phyloP scores from a whole-genome alignment of 1,284 basidiomycete species.

The Mycena citricolor region DNA sequence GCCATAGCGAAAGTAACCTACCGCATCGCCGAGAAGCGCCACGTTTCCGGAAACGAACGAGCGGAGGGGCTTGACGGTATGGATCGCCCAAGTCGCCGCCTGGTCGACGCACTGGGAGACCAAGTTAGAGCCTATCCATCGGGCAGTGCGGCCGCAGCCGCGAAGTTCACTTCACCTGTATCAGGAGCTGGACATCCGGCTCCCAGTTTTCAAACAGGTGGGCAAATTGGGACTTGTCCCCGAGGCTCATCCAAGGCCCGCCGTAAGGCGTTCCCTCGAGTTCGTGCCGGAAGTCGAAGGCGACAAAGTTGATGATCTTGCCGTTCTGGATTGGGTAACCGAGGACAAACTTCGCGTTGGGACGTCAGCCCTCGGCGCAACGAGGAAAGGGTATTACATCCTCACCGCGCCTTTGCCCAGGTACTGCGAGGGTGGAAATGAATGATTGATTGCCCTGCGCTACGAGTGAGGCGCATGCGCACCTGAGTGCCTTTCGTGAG shows the following conservation, averaged over 20 bases:
- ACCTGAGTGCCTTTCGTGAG: slow-evolving; percentile 38
- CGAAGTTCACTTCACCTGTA: too few species aligned
- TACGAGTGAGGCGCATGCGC: slow-evolving; percentile 13
- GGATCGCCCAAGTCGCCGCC: slow-evolving; percentile 45
- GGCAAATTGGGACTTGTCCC: slow-evolving; percentile 35
- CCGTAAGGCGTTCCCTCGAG: slow-evolving; percentile 40
- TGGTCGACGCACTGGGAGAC: slow-evolving; percentile 40
- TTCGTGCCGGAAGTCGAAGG: slow-evolving; percentile 42
- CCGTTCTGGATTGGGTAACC: slow-evolving; percentile 49
- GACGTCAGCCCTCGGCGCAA: slow-evolving; percentile 5
- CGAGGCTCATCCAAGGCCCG: slow-evolving; percentile 43
- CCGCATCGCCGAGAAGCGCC: slow-evolving; percentile 46
- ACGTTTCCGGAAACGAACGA: slow-evolving; percentile 40
- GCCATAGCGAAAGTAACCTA: slow-evolving; percentile 26
- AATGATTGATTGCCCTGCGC: background rate
- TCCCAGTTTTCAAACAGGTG: slow-evolving; percentile 45
- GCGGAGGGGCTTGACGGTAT: slow-evolving; percentile 38
- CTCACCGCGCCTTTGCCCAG: slow-evolving; percentile 43
- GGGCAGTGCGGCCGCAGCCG: too few species aligned
- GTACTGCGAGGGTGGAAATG: slow-evolving; percentile 32
- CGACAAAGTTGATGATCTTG: slow-evolving; percentile 47
- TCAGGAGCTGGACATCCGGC: slow-evolving; percentile 42
- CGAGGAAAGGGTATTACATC: slow-evolving; percentile 12
- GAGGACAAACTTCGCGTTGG: slow-evolving; percentile 42
- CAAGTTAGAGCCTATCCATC: slow-evolving; percentile 7